Conservation (phyloP, 208 protist genomes). For the Leptomonas seymouri region DNA sequence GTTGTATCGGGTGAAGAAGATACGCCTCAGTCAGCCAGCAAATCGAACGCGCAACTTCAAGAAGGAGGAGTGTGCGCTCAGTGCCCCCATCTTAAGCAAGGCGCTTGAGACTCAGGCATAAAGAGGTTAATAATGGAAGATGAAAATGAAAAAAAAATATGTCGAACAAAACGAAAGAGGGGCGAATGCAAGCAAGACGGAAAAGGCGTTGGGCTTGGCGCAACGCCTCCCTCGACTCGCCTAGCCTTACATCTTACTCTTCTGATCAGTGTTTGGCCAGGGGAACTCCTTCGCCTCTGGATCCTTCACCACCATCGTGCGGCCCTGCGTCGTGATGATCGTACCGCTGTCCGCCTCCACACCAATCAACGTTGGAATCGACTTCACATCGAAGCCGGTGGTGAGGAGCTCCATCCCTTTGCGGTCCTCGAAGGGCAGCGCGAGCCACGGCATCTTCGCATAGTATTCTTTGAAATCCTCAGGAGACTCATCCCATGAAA, state of each 20-base stretch:
- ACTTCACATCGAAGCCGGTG: constrained; percentile 62
- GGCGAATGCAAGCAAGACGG: too few species aligned
- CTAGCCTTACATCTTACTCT: constrained; percentile 12
- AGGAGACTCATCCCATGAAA: constrained; percentile 82
- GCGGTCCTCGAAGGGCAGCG: constrained; percentile 65
- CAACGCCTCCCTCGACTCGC: not conserved
- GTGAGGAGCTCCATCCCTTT: constrained; percentile 50
- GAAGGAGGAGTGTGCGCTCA: too few species aligned
- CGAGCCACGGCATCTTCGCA: constrained; percentile 84
- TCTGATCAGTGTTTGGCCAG: constrained; percentile 42
- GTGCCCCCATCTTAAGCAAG: too few species aligned
- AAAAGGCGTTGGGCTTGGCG: too few species aligned
- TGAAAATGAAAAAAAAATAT: too few species aligned
- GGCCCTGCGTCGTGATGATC: constrained; percentile 65
- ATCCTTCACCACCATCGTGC: constrained; percentile 59
- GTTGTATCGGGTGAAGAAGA: too few species aligned
- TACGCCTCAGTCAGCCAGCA: too few species aligned
- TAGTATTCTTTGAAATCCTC: constrained; percentile 80
- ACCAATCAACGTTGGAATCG: constrained; percentile 80
- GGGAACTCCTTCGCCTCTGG: constrained; percentile 74
- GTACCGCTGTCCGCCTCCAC: constrained; percentile 79
- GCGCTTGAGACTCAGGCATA: too few species aligned
- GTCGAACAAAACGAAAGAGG: too few species aligned
- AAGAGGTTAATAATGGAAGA: too few species aligned
- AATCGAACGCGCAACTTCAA: too few species aligned